Base-by-base conservation (phyloP, 164 flowering plant genomes). In the Liriodendron chinense region DNA sequence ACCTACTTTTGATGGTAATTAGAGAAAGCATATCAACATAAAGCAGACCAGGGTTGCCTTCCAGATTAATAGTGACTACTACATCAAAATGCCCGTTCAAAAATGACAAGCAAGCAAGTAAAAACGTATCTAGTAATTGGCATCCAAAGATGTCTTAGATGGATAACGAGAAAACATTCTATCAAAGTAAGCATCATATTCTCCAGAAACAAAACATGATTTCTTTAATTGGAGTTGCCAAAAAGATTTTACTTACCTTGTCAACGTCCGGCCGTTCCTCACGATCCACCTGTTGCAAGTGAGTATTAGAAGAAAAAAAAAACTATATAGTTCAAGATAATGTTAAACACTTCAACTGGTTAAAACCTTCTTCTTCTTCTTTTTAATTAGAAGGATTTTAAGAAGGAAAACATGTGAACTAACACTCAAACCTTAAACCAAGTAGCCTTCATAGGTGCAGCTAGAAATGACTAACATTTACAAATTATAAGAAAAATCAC, bases 211-310 rank as follows among this genome's bases (percentile, higher is more conserved):
- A 1, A 10, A 10, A 16, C 18, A 53, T 16, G 18, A 53, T 12
- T 12, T 10, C 16, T 16, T 53, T 53, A 16, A 53, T 10, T 12
- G 59, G 59, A 53, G 20, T 53, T 12, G 9, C 59, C 59, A 53
- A 53, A 53, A 53, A 53, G 26, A 23, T 2, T 64, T 47, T 48
- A 64, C 74, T 24, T 82, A 92, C 99, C 98, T 93, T 93, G 73
- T 95, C 99, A 70, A 96, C 98, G 84, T 96, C 99, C 7, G 99
- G 99, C 5, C 99, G 85, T 81, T 96, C 99, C 75, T 96, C 99
- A 34, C 98, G 88, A 80, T 96, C 99, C 79, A 96, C 99, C 99
- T 95, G 89, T 78, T 47, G 26, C 64, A 78, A 72, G 8, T 12
- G 72, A 67, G 70, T 25, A 66, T 82, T 65, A 78, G 49, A 47